Evolutionary conservation across 1,139 yeast genomes (phyloP), one percentile per base, ranked within the genome.

Genomic region (Magnusiomyces ingens): DNA sequence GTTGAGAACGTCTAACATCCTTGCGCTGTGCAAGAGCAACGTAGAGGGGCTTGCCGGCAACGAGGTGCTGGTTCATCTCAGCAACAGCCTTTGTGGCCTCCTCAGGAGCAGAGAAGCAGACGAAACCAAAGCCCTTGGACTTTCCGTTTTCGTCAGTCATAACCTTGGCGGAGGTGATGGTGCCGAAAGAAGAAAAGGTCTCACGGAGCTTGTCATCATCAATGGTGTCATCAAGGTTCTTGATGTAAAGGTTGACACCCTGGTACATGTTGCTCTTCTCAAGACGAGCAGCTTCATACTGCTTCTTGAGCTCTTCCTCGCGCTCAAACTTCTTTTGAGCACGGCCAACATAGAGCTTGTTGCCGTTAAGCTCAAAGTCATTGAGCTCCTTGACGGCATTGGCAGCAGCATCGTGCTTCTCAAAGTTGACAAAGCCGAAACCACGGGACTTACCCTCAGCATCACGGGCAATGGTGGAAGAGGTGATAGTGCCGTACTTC

Each of bases 271-370:
- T 84, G 72, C 89, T 78, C 75, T 89, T 89, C 78, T 93, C 98
- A 71, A 86, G 80, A 74, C 96, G 85, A 65, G 88, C 85, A 64
- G 89, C 83, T 76, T 94, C 98, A 77, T 89, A 86, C 77, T 89
- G 95, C 76, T 84, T 86, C 81, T 88, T 90, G 74, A 93, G 86
- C 76, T 91, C 96, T 77, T 90, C 96, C 71, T 85, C 76, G 79
- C 99, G 91, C 81, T 93, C 99, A 75, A 88, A 81, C 82, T 90
- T 93, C 90, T 90, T 93, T 79, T 93, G 99, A 64, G 99, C 99
- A 76, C 99, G 90, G 67, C 97, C 97, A 67, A 93, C 99, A 73
- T 84, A 93, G 63, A 93, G 77, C 74, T 79, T 82, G 77, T 87
- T 90, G 68, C 93, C 93, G 67, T 81, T 82, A 71, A 85, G 74